Conservation (phyloP, 352 stramenopile species). For the Phytophthora ohioensis region DNA sequence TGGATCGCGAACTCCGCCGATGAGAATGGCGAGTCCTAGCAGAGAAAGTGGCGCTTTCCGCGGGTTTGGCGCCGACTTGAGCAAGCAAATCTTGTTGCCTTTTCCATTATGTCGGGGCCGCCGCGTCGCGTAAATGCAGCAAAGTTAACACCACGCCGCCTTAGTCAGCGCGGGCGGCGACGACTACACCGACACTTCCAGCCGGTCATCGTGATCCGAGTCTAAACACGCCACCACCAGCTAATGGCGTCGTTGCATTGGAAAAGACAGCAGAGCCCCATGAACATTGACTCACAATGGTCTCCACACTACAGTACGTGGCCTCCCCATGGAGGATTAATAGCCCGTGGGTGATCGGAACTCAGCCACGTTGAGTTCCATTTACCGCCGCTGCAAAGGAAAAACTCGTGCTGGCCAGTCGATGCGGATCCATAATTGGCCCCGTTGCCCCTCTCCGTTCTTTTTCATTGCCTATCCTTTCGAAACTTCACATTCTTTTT, state of each 20-base stretch:
- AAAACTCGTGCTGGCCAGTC: background rate
- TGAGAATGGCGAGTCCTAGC: background rate
- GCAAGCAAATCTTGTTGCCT: conserved; percentile 29
- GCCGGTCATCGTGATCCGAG: conserved; percentile 17
- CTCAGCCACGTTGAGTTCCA: conserved; percentile 7
- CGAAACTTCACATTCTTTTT: background rate
- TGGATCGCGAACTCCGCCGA: background rate
- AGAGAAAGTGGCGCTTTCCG: conserved; percentile 6
- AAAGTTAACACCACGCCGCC: conserved; percentile 21
- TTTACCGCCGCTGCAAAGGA: conserved; percentile 10
- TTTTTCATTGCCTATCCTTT: background rate
- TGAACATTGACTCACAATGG: background rate
- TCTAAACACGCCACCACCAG: conserved; percentile 1
- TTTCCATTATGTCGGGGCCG: conserved; percentile 26
- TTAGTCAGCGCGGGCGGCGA: conserved; percentile 13
- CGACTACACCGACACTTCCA: conserved; percentile 7
- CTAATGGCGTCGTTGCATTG: background rate
- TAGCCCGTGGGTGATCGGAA: background rate
- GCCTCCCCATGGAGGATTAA: background rate
- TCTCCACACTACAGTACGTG: conserved; percentile 9
- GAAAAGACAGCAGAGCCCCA: background rate
- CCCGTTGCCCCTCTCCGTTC: background rate
- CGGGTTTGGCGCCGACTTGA: conserved; percentile 7
- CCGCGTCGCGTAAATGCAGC: background rate
- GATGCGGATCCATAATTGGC: background rate